Percentiles rank a stretch among this genome's conserved stretches.
Conservation (phyloP, 192 early-diverging fungal genomes). For the Linnemannia schmuckeri region DNA sequence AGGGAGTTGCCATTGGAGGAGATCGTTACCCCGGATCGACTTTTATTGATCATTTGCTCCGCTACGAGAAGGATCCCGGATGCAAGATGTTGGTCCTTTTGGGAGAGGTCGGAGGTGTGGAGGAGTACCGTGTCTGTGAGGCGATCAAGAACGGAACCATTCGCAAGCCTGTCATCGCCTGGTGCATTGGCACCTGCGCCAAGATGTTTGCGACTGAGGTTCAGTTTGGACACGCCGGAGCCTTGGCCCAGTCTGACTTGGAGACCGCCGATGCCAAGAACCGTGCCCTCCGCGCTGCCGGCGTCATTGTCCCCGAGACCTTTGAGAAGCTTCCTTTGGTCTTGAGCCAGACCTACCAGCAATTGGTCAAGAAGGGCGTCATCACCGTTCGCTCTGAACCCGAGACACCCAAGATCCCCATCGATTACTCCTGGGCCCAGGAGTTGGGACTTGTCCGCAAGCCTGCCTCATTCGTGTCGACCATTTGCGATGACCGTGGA, state of each 20-base stretch:
- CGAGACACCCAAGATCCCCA: conserved; percentile 97
- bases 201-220: conserved; percentile 99
- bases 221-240: conserved; percentile 99
- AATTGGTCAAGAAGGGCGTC: conserved; percentile 78
- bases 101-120: conserved; percentile 98
- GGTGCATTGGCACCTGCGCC: conserved; percentile 99
- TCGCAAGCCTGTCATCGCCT: conserved; percentile 98
- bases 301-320: conserved; percentile 93
- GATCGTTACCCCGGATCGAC: conserved; percentile 98
- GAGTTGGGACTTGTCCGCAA: conserved; percentile 98
- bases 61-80: conserved; percentile 92
- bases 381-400: conserved; percentile 87
- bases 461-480: conserved; percentile 98
- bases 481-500: conserved; percentile 99
- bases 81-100: conserved; percentile 96
- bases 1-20: conserved; percentile 98
- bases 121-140: conserved; percentile 95
- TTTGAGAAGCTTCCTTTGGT: conserved; percentile 94
- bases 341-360: conserved; percentile 81
- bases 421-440: conserved; percentile 99
- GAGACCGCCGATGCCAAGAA: conserved; percentile 99
- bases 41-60: conserved; percentile 97
- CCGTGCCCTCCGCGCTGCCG: conserved; percentile 83
- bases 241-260: conserved; percentile 93
- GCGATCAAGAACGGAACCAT: conserved; percentile 90